These are phyloP conservation scores for Alternaria sp. DNA, from an alignment of 2,329 filamentous ascomycete species.

Conservation along the genomic window DNA sequence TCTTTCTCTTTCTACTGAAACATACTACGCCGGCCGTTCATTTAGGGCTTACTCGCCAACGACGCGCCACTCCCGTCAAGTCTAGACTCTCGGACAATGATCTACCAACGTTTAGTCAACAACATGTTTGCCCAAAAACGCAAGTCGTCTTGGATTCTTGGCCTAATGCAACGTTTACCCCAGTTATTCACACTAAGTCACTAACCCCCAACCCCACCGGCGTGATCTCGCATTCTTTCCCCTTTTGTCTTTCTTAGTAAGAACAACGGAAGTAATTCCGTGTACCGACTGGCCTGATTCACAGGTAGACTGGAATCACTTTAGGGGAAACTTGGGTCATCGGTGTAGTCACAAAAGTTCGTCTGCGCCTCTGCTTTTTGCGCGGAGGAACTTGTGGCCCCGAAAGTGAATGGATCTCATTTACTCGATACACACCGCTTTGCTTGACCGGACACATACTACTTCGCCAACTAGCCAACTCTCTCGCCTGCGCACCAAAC, in stretches of 20 bases:
- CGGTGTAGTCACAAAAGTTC: neutral
- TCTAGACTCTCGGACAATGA: neutral
- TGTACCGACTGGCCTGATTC: neutral
- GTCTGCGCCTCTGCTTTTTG: neutral
- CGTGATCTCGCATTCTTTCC: neutral
- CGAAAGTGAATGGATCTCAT: neutral
- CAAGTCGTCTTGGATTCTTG: neutral
- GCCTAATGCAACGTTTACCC: neutral
- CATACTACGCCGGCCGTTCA: neutral
- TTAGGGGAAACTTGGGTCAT: neutral
- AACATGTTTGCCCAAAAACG: neutral
- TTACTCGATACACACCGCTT: neutral
- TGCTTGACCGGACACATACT: neutral
- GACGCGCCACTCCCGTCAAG: slow-evolving; percentile 2
- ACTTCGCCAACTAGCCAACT: neutral
- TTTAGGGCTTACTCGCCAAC: slow-evolving; percentile 3
- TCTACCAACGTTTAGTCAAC: slow-evolving; percentile 3
- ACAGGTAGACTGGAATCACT: neutral
- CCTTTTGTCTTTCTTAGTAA: neutral
- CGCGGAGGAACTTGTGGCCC: neutral
- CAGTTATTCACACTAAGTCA: neutral
- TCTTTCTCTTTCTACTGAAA: neutral
- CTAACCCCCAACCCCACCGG: too few relatives aligned
- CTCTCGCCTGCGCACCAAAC: neutral
- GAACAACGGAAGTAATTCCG: neutral